These are phyloP conservation scores for Casuarina cunninghamiana DNA, from an alignment of 306 rosid species.

Conservation along the genomic window DNA sequence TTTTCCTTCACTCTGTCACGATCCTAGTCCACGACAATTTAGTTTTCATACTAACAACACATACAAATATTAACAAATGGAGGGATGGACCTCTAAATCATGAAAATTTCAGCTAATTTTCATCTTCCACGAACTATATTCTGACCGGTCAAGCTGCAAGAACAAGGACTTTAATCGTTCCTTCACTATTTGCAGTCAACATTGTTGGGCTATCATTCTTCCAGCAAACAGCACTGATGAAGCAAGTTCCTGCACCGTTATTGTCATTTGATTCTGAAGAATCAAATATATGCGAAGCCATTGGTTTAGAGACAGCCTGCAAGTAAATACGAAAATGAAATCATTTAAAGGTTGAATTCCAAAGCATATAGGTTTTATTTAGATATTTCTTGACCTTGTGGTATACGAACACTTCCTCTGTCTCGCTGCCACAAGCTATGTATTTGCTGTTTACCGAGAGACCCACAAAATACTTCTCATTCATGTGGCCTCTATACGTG, in stretches of 20 bases:
- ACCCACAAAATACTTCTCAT: constrained; percentile 97
- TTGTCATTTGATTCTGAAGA: constrained; percentile 71
- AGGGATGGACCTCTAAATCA: background rate
- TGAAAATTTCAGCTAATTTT: background rate
- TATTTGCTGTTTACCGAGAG: constrained; percentile 84
- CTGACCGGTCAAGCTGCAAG: constrained; percentile 59
- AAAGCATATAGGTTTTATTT: background rate
- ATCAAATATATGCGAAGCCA: constrained; percentile 85
- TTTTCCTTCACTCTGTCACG: no score
- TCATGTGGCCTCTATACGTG: constrained; percentile 81
- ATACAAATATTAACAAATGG: background rate
- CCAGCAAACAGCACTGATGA: constrained; percentile 98
- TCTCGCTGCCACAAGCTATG: constrained; percentile 95
- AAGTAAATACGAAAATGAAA: constrained; percentile 25
- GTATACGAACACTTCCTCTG: constrained; percentile 89
- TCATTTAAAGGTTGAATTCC: background rate
- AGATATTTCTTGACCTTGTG: constrained; percentile 68
- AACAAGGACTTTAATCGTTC: constrained; percentile 89
- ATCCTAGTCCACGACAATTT: no score
- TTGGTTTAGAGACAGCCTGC: constrained; percentile 88
- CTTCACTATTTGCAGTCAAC: constrained; percentile 93
- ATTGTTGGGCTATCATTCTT: constrained; percentile 89
- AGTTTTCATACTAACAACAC: background rate
- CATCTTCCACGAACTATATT: background rate
- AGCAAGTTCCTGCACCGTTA: constrained; percentile 72